These are phyloP conservation scores for Saccharomyces paradoxus DNA, from an alignment of 805 yeast species.

Conservation along the genomic window DNA sequence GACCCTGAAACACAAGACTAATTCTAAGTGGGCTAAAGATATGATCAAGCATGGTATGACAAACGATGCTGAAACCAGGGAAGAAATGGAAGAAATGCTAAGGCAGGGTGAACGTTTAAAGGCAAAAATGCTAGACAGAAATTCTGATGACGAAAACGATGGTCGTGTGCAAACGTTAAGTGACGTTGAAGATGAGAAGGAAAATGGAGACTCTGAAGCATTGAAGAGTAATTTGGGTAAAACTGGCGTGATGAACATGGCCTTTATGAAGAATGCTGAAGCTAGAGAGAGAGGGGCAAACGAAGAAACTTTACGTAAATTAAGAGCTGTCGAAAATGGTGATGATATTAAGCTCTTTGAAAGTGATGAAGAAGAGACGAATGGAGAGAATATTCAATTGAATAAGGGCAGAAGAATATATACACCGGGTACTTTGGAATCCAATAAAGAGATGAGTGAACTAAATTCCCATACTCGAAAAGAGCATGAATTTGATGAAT, in stretches of 20 bases:
- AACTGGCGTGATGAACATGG: conserved; percentile 87
- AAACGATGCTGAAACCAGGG: conserved; percentile 75
- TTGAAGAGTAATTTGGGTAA: conserved; percentile 52
- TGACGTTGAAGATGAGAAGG: conserved; percentile 42
- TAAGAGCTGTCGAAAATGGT: conserved; percentile 44
- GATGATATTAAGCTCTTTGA: conserved; percentile 32
- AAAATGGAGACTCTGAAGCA: conserved; percentile 30
- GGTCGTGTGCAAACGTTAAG: conserved; percentile 34
- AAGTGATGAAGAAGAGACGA: conserved; percentile 26
- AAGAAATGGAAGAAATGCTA: conserved; percentile 90
- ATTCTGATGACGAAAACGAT: conserved; percentile 42
- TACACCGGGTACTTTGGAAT: conserved; percentile 43
- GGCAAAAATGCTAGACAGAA: conserved; percentile 60
- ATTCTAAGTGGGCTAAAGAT: conserved; percentile 82
- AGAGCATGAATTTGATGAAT: conserved; percentile 45
- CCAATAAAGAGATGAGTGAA: conserved; percentile 29
- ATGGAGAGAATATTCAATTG: conserved; percentile 40
- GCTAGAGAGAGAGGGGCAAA: conserved; percentile 56
- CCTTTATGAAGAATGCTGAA: conserved; percentile 89
- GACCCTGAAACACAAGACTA: conserved; percentile 82
- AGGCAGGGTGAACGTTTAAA: conserved; percentile 75
- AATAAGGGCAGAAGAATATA: conserved; percentile 79
- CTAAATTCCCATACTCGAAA: conserved; percentile 32
- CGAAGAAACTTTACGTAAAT: conserved; percentile 40
- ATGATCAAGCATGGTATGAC: conserved; percentile 86